These are phyloP conservation scores for Mycosphaerella arachidis DNA, from an alignment of 2,329 filamentous ascomycete genomes.

Conservation along the genomic window DNA sequence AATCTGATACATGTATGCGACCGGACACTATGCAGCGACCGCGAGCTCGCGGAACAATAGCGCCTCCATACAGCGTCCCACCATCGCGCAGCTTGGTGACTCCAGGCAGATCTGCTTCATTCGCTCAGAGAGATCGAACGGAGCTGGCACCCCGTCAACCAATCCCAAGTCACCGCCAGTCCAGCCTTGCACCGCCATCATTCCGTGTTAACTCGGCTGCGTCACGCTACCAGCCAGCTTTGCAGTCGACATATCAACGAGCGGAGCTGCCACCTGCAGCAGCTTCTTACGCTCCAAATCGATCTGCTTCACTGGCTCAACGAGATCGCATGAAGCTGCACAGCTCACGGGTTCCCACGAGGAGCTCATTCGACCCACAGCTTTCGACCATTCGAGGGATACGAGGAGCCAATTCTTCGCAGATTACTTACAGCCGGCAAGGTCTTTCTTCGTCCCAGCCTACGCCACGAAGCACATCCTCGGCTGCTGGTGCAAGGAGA, in stretches of 20 bases:
- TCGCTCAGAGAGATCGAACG: no score
- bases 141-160: no score
- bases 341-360: background rate
- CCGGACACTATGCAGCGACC: background rate
- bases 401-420: conserved; percentile 20
- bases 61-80: background rate
- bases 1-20: background rate
- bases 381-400: conserved; percentile 26
- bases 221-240: background rate
- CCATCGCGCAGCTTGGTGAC: background rate
- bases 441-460: conserved; percentile 4
- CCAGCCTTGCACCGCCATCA: background rate
- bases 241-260: background rate
- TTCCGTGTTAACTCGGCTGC: background rate
- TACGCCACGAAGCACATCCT: conserved; percentile 10
- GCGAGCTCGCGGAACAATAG: background rate
- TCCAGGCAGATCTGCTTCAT: no score
- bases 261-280: background rate
- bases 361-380: conserved; percentile 10
- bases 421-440: background rate
- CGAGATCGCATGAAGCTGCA: conserved; percentile 18
- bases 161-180: background rate
- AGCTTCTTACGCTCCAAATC: background rate
- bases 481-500: conserved; percentile 21
- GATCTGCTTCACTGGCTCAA: background rate